Evolutionary conservation across 1,284 basidiomycete genomes (phyloP).

Genomic region (Ganoderma leucocontextum): DNA sequence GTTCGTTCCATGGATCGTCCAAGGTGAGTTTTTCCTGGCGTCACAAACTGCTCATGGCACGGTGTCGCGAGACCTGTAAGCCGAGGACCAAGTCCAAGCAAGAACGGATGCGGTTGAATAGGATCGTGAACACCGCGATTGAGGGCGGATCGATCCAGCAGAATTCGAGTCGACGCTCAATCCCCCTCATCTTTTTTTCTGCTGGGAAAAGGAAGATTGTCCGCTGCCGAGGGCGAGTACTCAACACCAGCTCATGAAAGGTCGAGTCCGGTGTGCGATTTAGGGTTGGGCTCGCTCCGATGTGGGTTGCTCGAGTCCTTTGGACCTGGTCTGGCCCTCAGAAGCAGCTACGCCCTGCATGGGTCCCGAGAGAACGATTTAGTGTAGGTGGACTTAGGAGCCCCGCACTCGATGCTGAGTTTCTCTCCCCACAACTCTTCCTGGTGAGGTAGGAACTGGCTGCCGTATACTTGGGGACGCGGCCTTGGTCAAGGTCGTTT

Average conservation of each 20-base stretch:
- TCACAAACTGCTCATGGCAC: not conserved
- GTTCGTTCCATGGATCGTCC: not conserved
- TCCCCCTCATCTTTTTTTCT: not conserved
- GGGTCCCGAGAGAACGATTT: not conserved
- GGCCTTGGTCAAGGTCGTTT: not conserved
- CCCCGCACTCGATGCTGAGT: no score
- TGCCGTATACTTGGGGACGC: not conserved
- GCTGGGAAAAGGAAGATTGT: not conserved
- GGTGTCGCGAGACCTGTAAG: not conserved
- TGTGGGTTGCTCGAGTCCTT: not conserved
- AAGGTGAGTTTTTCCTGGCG: not conserved
- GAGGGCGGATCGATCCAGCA: constrained; percentile 11
- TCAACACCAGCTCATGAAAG: constrained; percentile 5
- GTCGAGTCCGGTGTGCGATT: not conserved
- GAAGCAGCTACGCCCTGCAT: not conserved
- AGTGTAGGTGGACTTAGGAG: not conserved
- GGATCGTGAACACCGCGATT: constrained; percentile 21
- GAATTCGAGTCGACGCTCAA: constrained; percentile 7
- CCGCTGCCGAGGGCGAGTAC: not conserved
- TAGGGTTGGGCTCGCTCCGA: not conserved
- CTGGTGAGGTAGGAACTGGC: not conserved
- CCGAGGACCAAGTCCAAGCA: not conserved
- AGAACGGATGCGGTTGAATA: not conserved
- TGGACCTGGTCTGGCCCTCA: not conserved
- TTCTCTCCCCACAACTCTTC: not conserved